phyloP scores from a whole-genome alignment of 441 rosid genomes.

The Jatropha multifida region DNA sequence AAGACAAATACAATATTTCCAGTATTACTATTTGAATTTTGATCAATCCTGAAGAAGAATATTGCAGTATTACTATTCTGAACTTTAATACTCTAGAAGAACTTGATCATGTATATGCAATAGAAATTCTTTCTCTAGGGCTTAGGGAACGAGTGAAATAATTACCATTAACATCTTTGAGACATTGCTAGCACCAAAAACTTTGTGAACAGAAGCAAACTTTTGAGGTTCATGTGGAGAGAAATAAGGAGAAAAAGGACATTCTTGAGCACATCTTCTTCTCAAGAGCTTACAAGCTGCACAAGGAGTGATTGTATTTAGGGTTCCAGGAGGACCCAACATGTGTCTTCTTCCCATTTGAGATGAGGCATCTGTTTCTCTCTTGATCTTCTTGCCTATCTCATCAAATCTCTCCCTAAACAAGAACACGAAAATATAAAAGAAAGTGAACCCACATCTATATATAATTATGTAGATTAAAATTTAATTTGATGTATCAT shows the following conservation, averaged over 20 bases:
- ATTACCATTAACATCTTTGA: slow-evolving; percentile 82
- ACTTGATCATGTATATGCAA: not conserved
- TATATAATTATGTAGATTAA: no score
- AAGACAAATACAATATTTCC: no score
- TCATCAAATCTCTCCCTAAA: slow-evolving; percentile 85
- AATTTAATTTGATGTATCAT: not conserved
- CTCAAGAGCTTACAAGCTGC: slow-evolving; percentile 95
- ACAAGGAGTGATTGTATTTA: slow-evolving; percentile 87
- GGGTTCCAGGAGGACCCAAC: slow-evolving; percentile 73
- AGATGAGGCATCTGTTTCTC: slow-evolving; percentile 72
- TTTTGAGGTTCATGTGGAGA: slow-evolving; percentile 96
- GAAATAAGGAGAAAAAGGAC: slow-evolving; percentile 92
- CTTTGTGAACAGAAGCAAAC: slow-evolving; percentile 87
- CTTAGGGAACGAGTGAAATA: not conserved
- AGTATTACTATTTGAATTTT: no score
- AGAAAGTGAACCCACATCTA: no score
- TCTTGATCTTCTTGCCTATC: slow-evolving; percentile 79
- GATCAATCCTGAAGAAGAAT: no score
- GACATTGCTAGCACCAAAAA: slow-evolving; percentile 94
- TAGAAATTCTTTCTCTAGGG: not conserved
- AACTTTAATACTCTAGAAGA: not conserved
- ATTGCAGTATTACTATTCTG: no score
- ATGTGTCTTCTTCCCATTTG: slow-evolving; percentile 71
- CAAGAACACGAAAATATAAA: no score
- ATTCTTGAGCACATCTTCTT: slow-evolving; percentile 84